These are phyloP conservation scores for Pseudocercospora vitis DNA, from an alignment of 2,329 filamentous ascomycete genomes.

Conservation along the genomic window DNA sequence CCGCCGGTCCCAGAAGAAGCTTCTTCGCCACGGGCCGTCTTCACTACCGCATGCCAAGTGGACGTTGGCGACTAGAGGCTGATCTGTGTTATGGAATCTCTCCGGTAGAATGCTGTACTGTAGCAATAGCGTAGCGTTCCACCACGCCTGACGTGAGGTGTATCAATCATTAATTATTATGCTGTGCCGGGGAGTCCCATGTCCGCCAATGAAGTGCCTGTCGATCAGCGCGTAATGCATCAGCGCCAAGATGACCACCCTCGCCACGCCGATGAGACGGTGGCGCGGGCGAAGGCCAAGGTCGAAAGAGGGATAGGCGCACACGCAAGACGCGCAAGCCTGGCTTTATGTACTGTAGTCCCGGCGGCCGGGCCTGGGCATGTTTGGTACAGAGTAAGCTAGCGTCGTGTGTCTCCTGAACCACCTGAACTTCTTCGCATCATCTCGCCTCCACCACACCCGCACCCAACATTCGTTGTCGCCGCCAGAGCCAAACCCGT, in stretches of 20 bases:
- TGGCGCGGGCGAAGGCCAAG: constrained; percentile 15
- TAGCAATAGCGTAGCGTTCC: too few species aligned
- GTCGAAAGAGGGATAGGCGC: constrained; percentile 21
- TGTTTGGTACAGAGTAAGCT: too few species aligned
- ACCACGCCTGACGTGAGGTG: too few species aligned
- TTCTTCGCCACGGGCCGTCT: too few species aligned
- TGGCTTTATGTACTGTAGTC: constrained; percentile 2
- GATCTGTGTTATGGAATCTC: too few species aligned
- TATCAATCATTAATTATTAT: too few species aligned
- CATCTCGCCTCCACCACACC: constrained; percentile 9
- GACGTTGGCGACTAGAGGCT: too few species aligned
- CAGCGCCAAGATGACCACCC: neutral
- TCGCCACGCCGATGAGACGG: constrained; percentile 4
- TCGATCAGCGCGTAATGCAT: constrained; percentile 7
- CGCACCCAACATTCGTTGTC: constrained; percentile 15
- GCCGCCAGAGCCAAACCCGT: constrained; percentile 17
- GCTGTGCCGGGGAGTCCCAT: neutral
- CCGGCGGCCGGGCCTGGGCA: too few species aligned
- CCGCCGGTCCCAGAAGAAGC: too few species aligned
- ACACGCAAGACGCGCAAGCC: constrained; percentile 25
- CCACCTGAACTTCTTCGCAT: constrained; percentile 21
- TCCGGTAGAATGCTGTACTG: too few species aligned
- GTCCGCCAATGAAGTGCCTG: constrained; percentile 1
- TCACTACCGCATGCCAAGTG: too few species aligned
- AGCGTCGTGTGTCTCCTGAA: constrained; percentile 23